These are phyloP conservation scores for Pontederia crassipes DNA, from an alignment of 176 grass and related monocot genomes.

Conservation along the genomic window DNA sequence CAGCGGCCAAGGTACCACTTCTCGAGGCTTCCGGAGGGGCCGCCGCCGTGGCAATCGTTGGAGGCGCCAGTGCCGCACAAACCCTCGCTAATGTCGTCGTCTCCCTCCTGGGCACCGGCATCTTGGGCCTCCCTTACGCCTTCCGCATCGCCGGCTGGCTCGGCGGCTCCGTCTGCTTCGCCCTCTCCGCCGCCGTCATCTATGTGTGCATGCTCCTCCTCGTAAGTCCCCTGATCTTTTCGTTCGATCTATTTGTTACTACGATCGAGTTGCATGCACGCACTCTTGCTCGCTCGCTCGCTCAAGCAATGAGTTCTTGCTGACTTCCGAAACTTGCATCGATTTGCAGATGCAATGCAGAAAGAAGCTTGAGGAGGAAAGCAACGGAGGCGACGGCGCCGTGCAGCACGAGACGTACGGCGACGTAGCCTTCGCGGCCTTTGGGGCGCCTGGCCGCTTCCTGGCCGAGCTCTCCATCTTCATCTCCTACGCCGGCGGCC, in stretches of 20 bases:
- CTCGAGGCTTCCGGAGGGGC: too few relatives aligned
- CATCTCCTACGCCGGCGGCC: conserved; percentile 59
- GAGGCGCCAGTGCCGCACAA: conserved; percentile 46
- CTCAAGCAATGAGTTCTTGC: neutral
- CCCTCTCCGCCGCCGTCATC: conserved; percentile 35
- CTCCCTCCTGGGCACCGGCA: conserved; percentile 75
- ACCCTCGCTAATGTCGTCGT: conserved; percentile 81
- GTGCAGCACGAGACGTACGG: conserved; percentile 42
- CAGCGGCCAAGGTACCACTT: too few relatives aligned
- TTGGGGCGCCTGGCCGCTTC: conserved; percentile 44
- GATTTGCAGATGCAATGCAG: conserved; percentile 67
- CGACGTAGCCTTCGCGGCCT: conserved; percentile 66
- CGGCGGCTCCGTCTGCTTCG: conserved; percentile 56
- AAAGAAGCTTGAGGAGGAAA: conserved; percentile 41
- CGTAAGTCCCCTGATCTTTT: conserved; percentile 9
- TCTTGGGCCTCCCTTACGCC: conserved; percentile 84
- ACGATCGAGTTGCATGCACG: too few relatives aligned
- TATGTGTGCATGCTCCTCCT: conserved; percentile 95
- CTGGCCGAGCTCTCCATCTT: conserved; percentile 74
- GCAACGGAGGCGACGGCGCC: conserved; percentile 24
- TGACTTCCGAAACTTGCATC: neutral
- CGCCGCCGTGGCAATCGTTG: too few relatives aligned
- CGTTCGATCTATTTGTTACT: too few relatives aligned
- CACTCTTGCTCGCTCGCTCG: too few relatives aligned
- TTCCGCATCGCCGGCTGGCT: conserved; percentile 73